These are phyloP conservation scores for Hibiscus trionum DNA, from an alignment of 345 rosid species.

Conservation along the genomic window DNA sequence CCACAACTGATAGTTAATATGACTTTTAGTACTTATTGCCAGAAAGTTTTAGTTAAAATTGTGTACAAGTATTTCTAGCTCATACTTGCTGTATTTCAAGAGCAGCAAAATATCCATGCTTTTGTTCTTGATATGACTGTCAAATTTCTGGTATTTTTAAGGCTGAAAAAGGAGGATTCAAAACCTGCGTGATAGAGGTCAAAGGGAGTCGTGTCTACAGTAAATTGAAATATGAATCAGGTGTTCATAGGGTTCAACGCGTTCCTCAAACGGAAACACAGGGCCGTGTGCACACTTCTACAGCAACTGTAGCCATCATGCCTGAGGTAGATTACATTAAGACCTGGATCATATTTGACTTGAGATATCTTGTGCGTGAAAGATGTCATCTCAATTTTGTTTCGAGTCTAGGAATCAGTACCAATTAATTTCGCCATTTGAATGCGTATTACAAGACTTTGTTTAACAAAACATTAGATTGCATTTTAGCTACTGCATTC, in stretches of 20 bases:
- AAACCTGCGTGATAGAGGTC: constrained; percentile 88
- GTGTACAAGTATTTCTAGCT: neutral
- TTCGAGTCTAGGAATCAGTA: neutral
- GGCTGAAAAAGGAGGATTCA: constrained; percentile 96
- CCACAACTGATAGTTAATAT: neutral
- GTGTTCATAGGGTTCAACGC: constrained; percentile 93
- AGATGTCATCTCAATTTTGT: neutral
- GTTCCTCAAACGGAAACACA: constrained; percentile 97
- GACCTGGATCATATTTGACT: neutral
- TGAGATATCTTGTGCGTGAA: neutral
- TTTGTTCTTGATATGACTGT: constrained; percentile 11
- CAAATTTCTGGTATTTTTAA: constrained; percentile 21
- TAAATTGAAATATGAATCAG: constrained; percentile 89
- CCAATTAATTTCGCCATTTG: neutral
- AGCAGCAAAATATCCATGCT: neutral
- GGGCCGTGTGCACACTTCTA: constrained; percentile 94
- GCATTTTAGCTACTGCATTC: neutral
- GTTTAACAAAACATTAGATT: neutral
- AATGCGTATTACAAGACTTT: neutral
- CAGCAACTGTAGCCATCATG: constrained; percentile 98
- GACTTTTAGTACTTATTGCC: neutral
- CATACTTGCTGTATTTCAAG: neutral
- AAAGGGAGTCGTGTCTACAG: constrained; percentile 85
- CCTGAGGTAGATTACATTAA: constrained; percentile 57
- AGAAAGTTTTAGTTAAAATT: neutral